Evolutionary conservation across 352 stramenopile species (phyloP).

Genomic region (Phytophthora pinifolia): DNA sequence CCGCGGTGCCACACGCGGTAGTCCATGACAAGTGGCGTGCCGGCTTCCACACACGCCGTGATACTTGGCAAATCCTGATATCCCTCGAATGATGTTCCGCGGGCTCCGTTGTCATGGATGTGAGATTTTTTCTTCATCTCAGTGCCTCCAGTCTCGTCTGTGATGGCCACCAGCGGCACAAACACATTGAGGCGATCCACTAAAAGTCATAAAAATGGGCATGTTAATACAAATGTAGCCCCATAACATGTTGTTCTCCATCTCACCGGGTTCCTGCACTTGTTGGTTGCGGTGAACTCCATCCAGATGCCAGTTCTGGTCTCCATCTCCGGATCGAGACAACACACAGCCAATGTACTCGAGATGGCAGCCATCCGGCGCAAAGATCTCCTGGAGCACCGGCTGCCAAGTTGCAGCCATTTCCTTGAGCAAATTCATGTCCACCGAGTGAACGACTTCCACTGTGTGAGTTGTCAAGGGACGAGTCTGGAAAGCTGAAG

Average conservation of each 20-base stretch:
- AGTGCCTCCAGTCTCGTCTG: slow-evolving; percentile 46
- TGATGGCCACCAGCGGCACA: slow-evolving; percentile 60
- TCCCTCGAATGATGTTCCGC: slow-evolving; percentile 44
- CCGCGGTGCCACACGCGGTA: slow-evolving; percentile 81
- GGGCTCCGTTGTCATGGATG: slow-evolving; percentile 37
- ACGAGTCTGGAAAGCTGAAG: slow-evolving; percentile 16
- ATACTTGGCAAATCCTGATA: slow-evolving; percentile 57
- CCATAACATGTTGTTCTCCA: slow-evolving; percentile 2
- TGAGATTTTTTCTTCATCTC: slow-evolving; percentile 74
- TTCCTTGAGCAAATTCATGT: slow-evolving; percentile 30
- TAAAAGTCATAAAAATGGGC: slow-evolving; percentile 1
- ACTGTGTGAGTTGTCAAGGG: slow-evolving; percentile 1
- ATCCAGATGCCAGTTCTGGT: slow-evolving; percentile 85
- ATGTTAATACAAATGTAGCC: neutral
- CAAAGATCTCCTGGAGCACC: slow-evolving; percentile 24
- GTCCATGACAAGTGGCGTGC: slow-evolving; percentile 73
- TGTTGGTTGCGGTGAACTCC: slow-evolving; percentile 59
- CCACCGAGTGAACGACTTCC: slow-evolving; percentile 25
- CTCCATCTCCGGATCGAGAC: slow-evolving; percentile 49
- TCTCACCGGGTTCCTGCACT: slow-evolving; percentile 51
- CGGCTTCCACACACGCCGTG: slow-evolving; percentile 49
- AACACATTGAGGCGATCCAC: slow-evolving; percentile 80
- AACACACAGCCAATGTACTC: slow-evolving; percentile 80
- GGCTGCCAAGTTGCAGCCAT: slow-evolving; percentile 38
- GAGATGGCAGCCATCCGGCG: slow-evolving; percentile 29